Evolutionary conservation across 345 rosid genomes (phyloP).

Genomic region (Geranium rotundifolium): DNA sequence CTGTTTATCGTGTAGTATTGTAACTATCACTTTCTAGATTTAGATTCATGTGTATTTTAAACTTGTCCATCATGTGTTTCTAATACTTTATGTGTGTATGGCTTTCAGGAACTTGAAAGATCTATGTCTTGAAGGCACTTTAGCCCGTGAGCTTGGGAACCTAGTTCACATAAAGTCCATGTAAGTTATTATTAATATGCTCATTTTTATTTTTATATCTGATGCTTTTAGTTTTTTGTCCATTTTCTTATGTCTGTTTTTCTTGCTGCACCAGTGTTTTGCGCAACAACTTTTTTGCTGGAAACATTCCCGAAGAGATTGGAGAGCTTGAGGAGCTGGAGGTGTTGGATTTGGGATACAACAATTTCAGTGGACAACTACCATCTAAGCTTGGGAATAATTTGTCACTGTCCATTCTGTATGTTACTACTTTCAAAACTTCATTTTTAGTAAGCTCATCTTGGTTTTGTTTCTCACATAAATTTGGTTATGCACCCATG

Average conservation of each 20-base stretch:
- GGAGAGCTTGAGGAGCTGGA: conserved; percentile 48
- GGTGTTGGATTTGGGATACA: conserved; percentile 54
- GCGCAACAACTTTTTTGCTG: conserved; percentile 56
- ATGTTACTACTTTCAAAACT: conserved; percentile 12
- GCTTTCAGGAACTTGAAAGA: conserved; percentile 46
- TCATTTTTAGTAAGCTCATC: background rate
- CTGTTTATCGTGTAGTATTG: too few species aligned
- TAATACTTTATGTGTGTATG: conserved; percentile 6
- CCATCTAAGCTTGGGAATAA: conserved; percentile 39
- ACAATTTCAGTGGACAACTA: conserved; percentile 44
- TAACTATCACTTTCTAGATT: too few species aligned
- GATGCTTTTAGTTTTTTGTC: background rate
- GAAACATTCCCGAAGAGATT: conserved; percentile 42
- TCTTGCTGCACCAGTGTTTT: conserved; percentile 24
- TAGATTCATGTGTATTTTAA: background rate
- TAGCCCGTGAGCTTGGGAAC: conserved; percentile 45
- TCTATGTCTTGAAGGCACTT: conserved; percentile 52
- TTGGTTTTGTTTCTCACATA: background rate
- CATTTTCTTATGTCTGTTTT: background rate
- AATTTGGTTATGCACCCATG: conserved; percentile 7
- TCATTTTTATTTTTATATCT: background rate
- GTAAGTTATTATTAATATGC: conserved; percentile 26
- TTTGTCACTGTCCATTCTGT: conserved; percentile 42
- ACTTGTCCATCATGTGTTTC: background rate
- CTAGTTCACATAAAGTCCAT: conserved; percentile 43